These are phyloP conservation scores for Zalaria sp. DNA, from an alignment of 2,329 filamentous ascomycete genomes.

Conservation along the genomic window DNA sequence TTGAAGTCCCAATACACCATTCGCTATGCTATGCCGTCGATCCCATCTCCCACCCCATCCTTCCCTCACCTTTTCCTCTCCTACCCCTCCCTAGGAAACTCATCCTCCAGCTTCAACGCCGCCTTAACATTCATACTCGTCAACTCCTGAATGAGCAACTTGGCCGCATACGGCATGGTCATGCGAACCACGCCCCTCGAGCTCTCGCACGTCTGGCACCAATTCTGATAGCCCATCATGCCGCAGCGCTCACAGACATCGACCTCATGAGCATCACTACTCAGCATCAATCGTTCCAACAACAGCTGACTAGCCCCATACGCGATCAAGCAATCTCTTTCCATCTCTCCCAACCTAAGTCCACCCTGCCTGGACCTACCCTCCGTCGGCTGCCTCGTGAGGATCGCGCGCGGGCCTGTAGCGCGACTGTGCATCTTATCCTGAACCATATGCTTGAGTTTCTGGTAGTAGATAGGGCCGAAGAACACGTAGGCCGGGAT, in stretches of 20 bases:
- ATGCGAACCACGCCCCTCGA: constrained; percentile 77
- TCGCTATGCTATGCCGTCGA: not conserved
- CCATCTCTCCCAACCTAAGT: constrained; percentile 92
- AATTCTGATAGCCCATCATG: constrained; percentile 88
- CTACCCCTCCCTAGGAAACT: constrained; percentile 50
- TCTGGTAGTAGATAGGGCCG: constrained; percentile 98
- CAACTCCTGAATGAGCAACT: constrained; percentile 88
- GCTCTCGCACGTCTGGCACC: constrained; percentile 84
- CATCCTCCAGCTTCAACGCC: constrained; percentile 76
- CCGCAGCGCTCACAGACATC: constrained; percentile 92
- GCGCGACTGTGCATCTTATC: constrained; percentile 98
- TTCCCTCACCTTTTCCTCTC: not conserved
- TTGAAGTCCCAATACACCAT: not conserved
- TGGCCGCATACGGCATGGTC: constrained; percentile 95
- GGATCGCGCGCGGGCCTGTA: constrained; percentile 75
- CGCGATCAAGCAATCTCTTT: constrained; percentile 92
- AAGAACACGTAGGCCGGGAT: constrained; percentile 96
- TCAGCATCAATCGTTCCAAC: constrained; percentile 87
- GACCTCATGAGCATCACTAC: constrained; percentile 76
- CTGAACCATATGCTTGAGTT: constrained; percentile 99
- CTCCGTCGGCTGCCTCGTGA: constrained; percentile 92
- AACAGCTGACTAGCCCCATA: constrained; percentile 90
- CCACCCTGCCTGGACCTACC: constrained; percentile 87
- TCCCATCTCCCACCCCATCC: not conserved
- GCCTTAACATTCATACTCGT: constrained; percentile 99